These are phyloP conservation scores for Pyrenochaeta sp. DNA, from an alignment of 2,329 filamentous ascomycete genomes.

Conservation along the genomic window DNA sequence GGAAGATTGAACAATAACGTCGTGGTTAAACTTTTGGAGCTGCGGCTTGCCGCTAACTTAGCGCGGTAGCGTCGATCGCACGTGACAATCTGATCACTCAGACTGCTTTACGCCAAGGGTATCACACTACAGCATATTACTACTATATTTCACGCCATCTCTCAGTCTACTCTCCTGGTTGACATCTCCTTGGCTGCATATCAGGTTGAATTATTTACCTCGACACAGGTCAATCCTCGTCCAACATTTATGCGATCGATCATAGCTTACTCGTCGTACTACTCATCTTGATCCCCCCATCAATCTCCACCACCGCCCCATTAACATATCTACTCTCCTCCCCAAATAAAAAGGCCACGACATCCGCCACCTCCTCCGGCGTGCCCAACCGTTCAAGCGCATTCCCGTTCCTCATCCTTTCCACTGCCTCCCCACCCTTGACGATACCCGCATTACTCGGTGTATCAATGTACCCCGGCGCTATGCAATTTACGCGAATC, in stretches of 20 bases:
- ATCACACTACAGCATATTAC: background rate
- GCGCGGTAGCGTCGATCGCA: constrained; percentile 11
- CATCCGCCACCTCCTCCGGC: constrained; percentile 60
- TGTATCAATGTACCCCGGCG: constrained; percentile 56
- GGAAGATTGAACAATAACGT: constrained; percentile 6
- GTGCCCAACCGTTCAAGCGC: constrained; percentile 55
- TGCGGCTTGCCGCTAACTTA: constrained; percentile 14
- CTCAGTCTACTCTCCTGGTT: background rate
- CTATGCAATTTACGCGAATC: constrained; percentile 41
- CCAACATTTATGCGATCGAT: background rate
- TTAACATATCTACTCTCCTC: constrained; percentile 57
- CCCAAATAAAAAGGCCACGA: constrained; percentile 59
- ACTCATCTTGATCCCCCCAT: constrained; percentile 53
- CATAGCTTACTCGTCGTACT: constrained; percentile 33
- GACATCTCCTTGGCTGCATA: background rate
- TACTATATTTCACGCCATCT: background rate
- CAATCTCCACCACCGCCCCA: constrained; percentile 58
- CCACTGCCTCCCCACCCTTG: constrained; percentile 56
- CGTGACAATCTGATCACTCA: constrained; percentile 46
- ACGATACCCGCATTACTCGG: constrained; percentile 61
- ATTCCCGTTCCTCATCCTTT: constrained; percentile 51
- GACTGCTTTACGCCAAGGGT: too few species aligned
- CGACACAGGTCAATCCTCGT: background rate
- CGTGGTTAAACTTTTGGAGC: constrained; percentile 27
- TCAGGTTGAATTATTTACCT: background rate